Conservation (phyloP, 2,329 filamentous ascomycete genomes). For the Botrytis fabae region DNA sequence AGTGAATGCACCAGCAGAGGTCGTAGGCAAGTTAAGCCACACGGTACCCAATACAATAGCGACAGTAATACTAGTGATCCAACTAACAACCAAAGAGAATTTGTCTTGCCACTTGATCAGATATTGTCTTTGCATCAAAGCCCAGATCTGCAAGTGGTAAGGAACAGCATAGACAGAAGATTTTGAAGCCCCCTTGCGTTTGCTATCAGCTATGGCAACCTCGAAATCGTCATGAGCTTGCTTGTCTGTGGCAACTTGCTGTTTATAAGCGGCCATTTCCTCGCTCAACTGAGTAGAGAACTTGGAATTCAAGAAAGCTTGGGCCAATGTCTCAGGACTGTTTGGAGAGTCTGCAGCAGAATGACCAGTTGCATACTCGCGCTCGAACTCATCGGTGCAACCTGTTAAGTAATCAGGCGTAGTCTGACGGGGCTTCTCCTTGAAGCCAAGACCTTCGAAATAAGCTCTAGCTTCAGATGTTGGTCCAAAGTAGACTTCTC, state of each 20-base stretch:
- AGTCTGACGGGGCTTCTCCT: constrained; percentile 57
- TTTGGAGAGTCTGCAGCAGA: constrained; percentile 67
- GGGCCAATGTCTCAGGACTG: constrained; percentile 63
- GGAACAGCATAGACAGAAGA: constrained; percentile 81
- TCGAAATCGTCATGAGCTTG: constrained; percentile 74
- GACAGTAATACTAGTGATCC: constrained; percentile 69
- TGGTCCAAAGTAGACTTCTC: constrained; percentile 65
- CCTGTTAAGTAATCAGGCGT: constrained; percentile 79
- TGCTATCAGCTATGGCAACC: constrained; percentile 72
- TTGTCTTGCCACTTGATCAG: constrained; percentile 84
- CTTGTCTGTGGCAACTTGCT: constrained; percentile 62
- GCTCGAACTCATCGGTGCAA: constrained; percentile 68
- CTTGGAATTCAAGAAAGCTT: constrained; percentile 68
- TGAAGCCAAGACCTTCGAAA: constrained; percentile 65
- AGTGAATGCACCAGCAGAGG: constrained; percentile 70
- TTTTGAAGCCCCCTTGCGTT: constrained; percentile 69
- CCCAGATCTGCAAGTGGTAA: constrained; percentile 80
- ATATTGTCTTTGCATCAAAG: constrained; percentile 80
- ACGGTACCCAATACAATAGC: constrained; percentile 79
- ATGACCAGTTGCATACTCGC: constrained; percentile 69
- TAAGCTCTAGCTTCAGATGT: constrained; percentile 62
- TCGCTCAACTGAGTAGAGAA: constrained; percentile 56
- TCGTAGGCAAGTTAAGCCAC: constrained; percentile 68
- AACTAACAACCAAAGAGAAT: constrained; percentile 72
- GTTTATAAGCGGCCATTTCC: constrained; percentile 71